These are phyloP conservation scores for Kalaharituber pfeilii DNA, from an alignment of 2,329 filamentous ascomycete genomes.

Conservation along the genomic window DNA sequence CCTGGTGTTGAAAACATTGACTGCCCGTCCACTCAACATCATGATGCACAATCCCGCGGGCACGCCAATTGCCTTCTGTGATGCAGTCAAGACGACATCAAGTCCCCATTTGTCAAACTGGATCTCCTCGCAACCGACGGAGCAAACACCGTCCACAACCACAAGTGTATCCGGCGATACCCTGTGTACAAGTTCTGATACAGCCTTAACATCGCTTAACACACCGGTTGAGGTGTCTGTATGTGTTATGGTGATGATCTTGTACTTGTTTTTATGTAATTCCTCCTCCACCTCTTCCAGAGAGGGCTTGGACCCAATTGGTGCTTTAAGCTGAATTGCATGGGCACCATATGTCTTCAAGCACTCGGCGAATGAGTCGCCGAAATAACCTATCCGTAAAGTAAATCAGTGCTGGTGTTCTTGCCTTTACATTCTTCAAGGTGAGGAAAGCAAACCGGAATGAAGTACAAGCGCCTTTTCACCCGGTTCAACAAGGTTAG, in stretches of 20 bases:
- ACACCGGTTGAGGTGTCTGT: conserved; percentile 96
- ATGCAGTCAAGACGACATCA: conserved; percentile 83
- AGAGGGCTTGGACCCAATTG: conserved; percentile 74
- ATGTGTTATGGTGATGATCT: conserved; percentile 85
- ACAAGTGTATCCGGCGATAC: conserved; percentile 84
- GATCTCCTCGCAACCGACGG: conserved; percentile 89
- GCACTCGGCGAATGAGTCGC: conserved; percentile 84
- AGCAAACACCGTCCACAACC: conserved; percentile 92
- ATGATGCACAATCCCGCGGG: conserved; percentile 87
- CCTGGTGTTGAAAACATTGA: conserved; percentile 60
- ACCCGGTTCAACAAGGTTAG: conserved; percentile 75
- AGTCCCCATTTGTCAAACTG: conserved; percentile 88
- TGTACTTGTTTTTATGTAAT: conserved; percentile 79
- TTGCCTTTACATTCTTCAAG: background rate
- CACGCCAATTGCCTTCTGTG: conserved; percentile 91
- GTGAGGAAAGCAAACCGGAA: conserved; percentile 35
- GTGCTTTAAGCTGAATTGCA: conserved; percentile 73
- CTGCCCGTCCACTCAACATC: conserved; percentile 78
- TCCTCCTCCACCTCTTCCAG: conserved; percentile 76
- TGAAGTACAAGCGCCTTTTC: conserved; percentile 86
- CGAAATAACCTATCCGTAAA: conserved; percentile 53
- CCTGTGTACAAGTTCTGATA: conserved; percentile 65
- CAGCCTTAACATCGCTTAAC: conserved; percentile 68
- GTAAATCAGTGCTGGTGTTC: background rate
- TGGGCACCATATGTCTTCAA: conserved; percentile 79